Conservation (phyloP, 2,329 filamentous ascomycete genomes). For the Immersiporthe knoxdaviesiana region DNA sequence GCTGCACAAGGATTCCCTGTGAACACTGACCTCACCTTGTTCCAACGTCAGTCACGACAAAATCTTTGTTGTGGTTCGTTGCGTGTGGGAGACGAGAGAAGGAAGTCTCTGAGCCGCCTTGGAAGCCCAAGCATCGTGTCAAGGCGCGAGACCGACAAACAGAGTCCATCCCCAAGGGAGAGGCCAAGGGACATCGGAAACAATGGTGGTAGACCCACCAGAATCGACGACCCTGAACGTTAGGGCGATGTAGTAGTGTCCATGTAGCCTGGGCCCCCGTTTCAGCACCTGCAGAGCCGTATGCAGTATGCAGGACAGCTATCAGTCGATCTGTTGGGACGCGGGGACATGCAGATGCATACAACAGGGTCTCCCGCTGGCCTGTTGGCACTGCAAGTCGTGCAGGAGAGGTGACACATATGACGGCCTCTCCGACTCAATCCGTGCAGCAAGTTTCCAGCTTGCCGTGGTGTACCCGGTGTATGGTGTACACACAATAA, state of each 20-base stretch:
- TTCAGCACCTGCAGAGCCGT: conserved; percentile 22
- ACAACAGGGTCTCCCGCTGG: conserved; percentile 14
- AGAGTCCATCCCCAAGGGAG: background rate
- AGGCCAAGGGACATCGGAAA: background rate
- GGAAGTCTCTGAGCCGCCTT: background rate
- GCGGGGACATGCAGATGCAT: conserved; percentile 20
- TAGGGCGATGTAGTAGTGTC: background rate
- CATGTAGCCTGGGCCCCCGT: conserved; percentile 4
- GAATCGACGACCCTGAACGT: conserved; percentile 7
- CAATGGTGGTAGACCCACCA: conserved; percentile 17
- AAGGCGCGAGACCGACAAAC: background rate
- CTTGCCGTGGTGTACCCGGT: conserved; percentile 6
- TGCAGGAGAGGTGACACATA: conserved; percentile 6
- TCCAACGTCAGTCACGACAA: conserved; percentile 24
- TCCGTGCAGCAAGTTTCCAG: background rate
- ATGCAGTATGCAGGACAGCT: conserved; percentile 21
- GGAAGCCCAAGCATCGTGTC: background rate
- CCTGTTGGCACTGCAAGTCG: conserved; percentile 2
- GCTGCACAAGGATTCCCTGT: conserved; percentile 21
- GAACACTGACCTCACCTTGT: conserved; percentile 28
- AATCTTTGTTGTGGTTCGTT: background rate
- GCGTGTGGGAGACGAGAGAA: background rate
- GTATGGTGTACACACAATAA: background rate
- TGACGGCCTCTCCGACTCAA: conserved; percentile 13
- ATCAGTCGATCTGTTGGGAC: conserved; percentile 24